Evolutionary conservation across 208 protist genomes (phyloP).

Genomic region (Trypanosoma avium): DNA sequence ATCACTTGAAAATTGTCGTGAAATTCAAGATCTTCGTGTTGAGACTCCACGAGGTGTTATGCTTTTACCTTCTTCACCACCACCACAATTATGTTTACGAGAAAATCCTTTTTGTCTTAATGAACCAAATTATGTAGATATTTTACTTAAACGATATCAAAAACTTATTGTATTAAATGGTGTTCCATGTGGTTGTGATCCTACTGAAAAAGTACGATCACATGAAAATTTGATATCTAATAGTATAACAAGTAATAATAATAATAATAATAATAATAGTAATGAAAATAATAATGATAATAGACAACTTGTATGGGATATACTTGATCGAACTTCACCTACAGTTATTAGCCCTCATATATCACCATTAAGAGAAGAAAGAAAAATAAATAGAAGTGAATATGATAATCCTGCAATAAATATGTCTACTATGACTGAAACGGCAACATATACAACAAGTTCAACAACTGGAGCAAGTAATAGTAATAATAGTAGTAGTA

Average conservation of each 20-base stretch:
- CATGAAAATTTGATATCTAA: too few species aligned
- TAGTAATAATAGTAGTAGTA: constrained; percentile 9
- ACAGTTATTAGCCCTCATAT: constrained; percentile 4
- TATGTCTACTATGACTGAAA: not conserved
- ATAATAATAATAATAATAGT: constrained; percentile 8
- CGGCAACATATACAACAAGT: not conserved
- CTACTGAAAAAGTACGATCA: constrained; percentile 29
- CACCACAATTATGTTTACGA: constrained; percentile 22
- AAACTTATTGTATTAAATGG: constrained; percentile 57
- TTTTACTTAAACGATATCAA: constrained; percentile 37
- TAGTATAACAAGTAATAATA: too few species aligned
- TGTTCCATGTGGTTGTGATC: constrained; percentile 52
- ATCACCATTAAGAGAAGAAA: not conserved
- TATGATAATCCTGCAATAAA: constrained; percentile 5
- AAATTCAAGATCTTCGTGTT: constrained; percentile 58
- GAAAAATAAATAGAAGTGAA: not conserved
- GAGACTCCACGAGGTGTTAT: constrained; percentile 24
- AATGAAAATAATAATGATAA: not conserved
- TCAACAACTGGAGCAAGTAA: constrained; percentile 10
- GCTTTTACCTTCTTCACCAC: constrained; percentile 15
- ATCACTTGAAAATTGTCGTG: constrained; percentile 39
- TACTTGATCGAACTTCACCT: constrained; percentile 4
- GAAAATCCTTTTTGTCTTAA: constrained; percentile 45
- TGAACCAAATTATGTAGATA: constrained; percentile 36
- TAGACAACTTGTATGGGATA: not conserved